Conservation (phyloP, 306 rosid genomes). For the Cicer cuneatum region DNA sequence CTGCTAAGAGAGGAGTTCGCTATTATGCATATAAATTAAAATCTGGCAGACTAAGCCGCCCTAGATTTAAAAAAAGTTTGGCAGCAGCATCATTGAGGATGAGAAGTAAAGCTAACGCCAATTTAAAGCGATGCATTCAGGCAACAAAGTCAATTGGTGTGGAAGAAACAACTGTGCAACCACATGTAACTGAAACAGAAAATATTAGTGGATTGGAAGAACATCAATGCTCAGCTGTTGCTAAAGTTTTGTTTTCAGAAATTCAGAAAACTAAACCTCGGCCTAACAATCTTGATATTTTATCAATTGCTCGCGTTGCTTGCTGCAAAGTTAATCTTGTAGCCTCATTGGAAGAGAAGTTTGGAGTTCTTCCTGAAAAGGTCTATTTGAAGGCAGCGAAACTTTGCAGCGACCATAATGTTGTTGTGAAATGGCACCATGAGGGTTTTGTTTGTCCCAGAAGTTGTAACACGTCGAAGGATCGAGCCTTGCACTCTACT, state of each 20-base stretch:
- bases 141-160: conserved; percentile 64
- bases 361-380: conserved; percentile 76
- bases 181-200: conserved; percentile 58
- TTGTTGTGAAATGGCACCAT: conserved; percentile 71
- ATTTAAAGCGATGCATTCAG: conserved; percentile 75
- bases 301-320: conserved; percentile 74
- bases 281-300: conserved; percentile 75
- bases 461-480: conserved; percentile 69
- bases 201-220: conserved; percentile 67
- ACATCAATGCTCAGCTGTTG: conserved; percentile 79
- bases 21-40: conserved; percentile 82
- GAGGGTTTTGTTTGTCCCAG: conserved; percentile 81
- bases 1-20: conserved; percentile 84
- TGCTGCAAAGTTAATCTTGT: conserved; percentile 83
- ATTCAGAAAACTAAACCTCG: conserved; percentile 79
- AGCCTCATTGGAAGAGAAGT: conserved; percentile 71
- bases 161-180: conserved; percentile 53
- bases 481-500: conserved; percentile 57
- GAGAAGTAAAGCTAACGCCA: conserved; percentile 79
- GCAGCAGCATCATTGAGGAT: conserved; percentile 81
- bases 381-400: conserved; percentile 89
- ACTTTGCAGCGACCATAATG: conserved; percentile 80
- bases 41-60: conserved; percentile 95
- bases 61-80: conserved; percentile 74
- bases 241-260: conserved; percentile 85